Conservation (phyloP, 257 asterid genomes). For the Plantago ovata region DNA sequence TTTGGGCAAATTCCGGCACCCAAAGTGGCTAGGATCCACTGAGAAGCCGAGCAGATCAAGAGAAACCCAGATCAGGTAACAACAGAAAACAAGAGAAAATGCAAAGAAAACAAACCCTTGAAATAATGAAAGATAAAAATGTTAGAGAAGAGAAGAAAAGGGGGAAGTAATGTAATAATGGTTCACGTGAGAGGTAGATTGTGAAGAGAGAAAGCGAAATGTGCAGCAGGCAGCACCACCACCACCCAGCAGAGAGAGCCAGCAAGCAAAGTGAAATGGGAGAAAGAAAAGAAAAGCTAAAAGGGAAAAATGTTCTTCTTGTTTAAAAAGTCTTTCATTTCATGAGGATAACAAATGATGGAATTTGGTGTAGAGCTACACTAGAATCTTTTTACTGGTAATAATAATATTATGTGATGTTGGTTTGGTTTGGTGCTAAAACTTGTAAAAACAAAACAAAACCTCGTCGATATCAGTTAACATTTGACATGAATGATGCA, state of each 20-base stretch:
- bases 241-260: constrained; percentile 26
- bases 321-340: not conserved
- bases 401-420: too few relatives aligned
- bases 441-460: too few relatives aligned
- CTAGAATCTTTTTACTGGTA: too few relatives aligned
- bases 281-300: too few relatives aligned
- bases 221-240: constrained; percentile 43
- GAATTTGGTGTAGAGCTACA: not conserved
- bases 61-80: constrained; percentile 28
- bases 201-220: constrained; percentile 63
- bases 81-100: not conserved
- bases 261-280: constrained; percentile 20
- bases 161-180: constrained; percentile 29
- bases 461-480: too few relatives aligned
- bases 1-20: constrained; percentile 17
- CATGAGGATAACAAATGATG: not conserved
- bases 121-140: constrained; percentile 14
- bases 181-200: constrained; percentile 67
- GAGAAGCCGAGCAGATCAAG: constrained; percentile 36
- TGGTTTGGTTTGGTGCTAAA: too few relatives aligned
- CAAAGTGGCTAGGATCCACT: constrained; percentile 36
- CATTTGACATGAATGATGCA: too few relatives aligned
- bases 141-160: constrained; percentile 17
- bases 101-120: constrained; percentile 28
- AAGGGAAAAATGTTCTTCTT: not conserved